Evolutionary conservation across 2,329 filamentous ascomycete genomes (phyloP).

Genomic region (Apiospora hydei): DNA sequence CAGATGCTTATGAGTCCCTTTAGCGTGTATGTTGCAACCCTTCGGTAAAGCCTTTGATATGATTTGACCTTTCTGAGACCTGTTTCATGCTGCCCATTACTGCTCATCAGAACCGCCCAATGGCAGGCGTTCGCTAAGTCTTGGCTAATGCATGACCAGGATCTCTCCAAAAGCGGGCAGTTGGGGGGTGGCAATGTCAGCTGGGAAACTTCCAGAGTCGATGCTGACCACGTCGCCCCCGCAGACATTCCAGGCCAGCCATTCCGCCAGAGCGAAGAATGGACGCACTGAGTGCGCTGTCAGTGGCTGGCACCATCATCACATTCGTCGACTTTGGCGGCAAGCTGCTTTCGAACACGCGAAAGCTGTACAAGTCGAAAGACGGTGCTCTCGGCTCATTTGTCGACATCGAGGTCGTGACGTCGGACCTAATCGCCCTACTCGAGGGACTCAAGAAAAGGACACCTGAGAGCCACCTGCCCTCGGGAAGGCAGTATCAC

Average conservation of each 20-base stretch:
- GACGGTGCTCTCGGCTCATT: neutral
- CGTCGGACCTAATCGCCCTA: neutral
- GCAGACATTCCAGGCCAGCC: neutral
- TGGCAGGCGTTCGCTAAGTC: neutral
- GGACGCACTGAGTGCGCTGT: neutral
- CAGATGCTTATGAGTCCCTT: no score
- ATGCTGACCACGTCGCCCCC: neutral
- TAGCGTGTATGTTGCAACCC: no score
- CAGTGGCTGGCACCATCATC: neutral
- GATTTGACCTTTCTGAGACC: neutral
- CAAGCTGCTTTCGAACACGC: neutral
- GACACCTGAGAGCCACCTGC: neutral
- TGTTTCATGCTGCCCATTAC: no score
- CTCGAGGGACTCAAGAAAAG: neutral
- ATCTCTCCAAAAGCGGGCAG: neutral
- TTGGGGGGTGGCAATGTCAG: neutral
- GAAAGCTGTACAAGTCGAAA: neutral
- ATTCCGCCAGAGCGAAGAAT: neutral
- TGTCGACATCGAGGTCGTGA: neutral
- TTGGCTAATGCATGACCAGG: neutral
- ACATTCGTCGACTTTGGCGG: neutral
- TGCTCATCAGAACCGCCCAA: neutral
- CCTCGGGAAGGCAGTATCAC: neutral
- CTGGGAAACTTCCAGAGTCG: neutral
- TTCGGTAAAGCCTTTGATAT: neutral